Conservation (phyloP, 345 rosid species). For the Kernera saxatilis region DNA sequence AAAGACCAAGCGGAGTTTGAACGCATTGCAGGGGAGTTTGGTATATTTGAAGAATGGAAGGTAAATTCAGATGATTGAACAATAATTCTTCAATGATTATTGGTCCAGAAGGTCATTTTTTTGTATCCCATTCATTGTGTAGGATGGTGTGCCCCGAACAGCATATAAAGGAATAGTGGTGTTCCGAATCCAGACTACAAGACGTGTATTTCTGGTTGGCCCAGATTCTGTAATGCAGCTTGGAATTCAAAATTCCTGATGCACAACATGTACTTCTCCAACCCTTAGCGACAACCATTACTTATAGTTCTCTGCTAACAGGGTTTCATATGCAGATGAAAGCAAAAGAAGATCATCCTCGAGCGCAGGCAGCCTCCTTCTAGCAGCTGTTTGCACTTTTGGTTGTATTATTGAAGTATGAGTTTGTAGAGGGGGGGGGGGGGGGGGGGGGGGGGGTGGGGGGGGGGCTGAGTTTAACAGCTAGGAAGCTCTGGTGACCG, state of each 20-base stretch:
- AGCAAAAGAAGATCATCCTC: not conserved
- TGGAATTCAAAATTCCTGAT: conserved; percentile 50
- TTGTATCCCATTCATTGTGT: not conserved
- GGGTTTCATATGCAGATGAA: conserved; percentile 16
- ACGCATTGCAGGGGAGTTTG: conserved; percentile 73
- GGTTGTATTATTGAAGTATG: conserved; percentile 8
- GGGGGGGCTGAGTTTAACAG: not conserved
- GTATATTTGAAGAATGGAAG: conserved; percentile 97
- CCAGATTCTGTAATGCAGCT: conserved; percentile 59
- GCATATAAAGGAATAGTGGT: conserved; percentile 91
- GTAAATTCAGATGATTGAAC: conserved; percentile 29
- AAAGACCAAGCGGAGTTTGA: conserved; percentile 71
- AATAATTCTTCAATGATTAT: not conserved
- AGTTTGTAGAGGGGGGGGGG: not conserved
- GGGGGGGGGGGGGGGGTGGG: not conserved
- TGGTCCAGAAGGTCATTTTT: not conserved
- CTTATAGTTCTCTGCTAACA: conserved; percentile 2
- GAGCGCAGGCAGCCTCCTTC: conserved; percentile 6
- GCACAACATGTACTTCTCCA: conserved; percentile 13
- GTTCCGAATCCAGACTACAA: conserved; percentile 58
- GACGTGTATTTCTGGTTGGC: conserved; percentile 69
- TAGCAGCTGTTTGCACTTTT: conserved; percentile 15
- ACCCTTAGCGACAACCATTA: conserved; percentile 1
- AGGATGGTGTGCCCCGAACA: conserved; percentile 98
- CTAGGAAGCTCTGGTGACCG: conserved; percentile 7